Evolutionary conservation across 352 stramenopile genomes (phyloP), one percentile per base, ranked within the genome.

Genomic region (Blastocystis sp.): DNA sequence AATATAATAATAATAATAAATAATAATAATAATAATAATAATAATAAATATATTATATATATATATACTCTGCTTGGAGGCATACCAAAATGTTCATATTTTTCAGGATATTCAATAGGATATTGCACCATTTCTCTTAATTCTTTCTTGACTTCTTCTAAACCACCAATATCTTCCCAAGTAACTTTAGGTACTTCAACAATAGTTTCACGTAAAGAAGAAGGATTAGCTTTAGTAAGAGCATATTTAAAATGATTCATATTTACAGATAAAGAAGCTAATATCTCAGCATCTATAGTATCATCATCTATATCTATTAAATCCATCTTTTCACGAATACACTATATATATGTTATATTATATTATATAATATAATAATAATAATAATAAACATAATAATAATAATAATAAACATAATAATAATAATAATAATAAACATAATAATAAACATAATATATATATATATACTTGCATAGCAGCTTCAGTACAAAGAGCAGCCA

Each of bases 231-330:
- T 34, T 92, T 81, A 25, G 82, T 82, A 13, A 99, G 72, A 0
- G 92, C 90, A 75, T 94, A 93, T 72, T 93, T 92, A 75, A 97
- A 99, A 74, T 99, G 88, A 24, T 94, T 87, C 73, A 94, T 80
- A 37, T 80, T 95, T 27, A 99, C 89, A 49, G 86, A 79, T 85
- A 97, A 95, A 30, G 83, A 85, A 72, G 95, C 86, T 59, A 97
- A 77, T 46, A 97, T 91, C 70, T 98, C 88, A 1, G 88, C 89
- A 72, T 97, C 90, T 72, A 97, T 96, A 43, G 79, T 83, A 59
- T 98, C 90, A 54, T 97, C 89, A 66, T 98, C 91, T 71, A 98
- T 96, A 70, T 99, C 91, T 68, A 97, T 98, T 47, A 97, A 79
- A 72, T 96, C 90, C 91, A 99, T 99, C 80, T 98, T 98, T 72